Evolutionary conservation across 1,284 basidiomycete genomes (phyloP).

Genomic region (Cronartium quercuum): DNA sequence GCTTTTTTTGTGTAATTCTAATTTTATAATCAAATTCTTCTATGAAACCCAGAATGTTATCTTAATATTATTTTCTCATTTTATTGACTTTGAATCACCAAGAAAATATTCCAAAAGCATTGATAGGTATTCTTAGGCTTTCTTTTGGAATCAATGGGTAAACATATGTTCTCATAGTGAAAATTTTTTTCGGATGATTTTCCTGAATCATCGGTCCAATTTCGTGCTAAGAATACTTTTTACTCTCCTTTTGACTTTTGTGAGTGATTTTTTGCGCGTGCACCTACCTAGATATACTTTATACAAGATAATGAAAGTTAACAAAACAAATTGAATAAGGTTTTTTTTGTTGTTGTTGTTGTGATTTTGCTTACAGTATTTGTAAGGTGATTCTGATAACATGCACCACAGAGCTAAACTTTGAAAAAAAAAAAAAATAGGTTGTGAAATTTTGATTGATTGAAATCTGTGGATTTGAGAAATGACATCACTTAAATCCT

Average conservation of each 20-base stretch:
- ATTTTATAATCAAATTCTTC: conserved; percentile 98
- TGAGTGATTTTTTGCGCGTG: conserved; percentile 93
- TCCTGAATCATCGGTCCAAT: conserved; percentile 31
- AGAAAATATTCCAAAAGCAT: conserved; percentile 1
- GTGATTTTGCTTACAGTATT: conserved; percentile 77
- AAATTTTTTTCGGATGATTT: conserved; percentile 24
- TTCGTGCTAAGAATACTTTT: conserved; percentile 58
- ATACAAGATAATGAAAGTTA: conserved; percentile 23
- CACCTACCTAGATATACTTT: conserved; percentile 99
- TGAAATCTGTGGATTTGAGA: conserved; percentile 54
- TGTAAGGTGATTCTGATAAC: conserved; percentile 93
- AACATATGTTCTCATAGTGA: conserved; percentile 28
- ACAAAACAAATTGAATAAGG: neutral
- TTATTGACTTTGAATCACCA: conserved; percentile 53
- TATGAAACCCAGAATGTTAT: conserved; percentile 89
- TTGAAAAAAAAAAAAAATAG: conserved; percentile 98
- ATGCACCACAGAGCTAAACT: conserved; percentile 95
- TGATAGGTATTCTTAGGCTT: no score
- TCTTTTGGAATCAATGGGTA: neutral
- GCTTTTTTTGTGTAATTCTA: conserved; percentile 87
- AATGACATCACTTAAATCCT: neutral
- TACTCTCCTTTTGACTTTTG: conserved; percentile 91
- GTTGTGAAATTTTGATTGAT: conserved; percentile 90
- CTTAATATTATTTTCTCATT: conserved; percentile 89
- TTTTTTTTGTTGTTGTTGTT: neutral